These are phyloP conservation scores for Madurella fahalii DNA, from an alignment of 2,329 filamentous ascomycete species.

Conservation along the genomic window DNA sequence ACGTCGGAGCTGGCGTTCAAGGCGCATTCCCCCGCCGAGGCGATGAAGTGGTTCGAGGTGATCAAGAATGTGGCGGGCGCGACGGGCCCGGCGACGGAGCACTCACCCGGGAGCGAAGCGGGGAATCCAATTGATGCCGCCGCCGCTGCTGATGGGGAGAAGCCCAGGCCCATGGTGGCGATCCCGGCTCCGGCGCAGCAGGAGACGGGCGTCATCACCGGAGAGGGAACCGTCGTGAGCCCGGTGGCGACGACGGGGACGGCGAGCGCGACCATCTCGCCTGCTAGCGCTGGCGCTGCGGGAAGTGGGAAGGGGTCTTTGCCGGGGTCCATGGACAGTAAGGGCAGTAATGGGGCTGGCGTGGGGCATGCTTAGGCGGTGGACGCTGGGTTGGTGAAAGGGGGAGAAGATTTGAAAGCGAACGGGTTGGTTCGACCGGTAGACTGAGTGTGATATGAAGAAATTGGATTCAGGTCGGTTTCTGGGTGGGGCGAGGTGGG, in stretches of 20 bases:
- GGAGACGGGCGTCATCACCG: slow-evolving; percentile 31
- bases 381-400: too few species aligned
- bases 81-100: slow-evolving; percentile 36
- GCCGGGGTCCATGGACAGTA: not conserved
- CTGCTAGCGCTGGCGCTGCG: not conserved
- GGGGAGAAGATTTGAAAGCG: not conserved
- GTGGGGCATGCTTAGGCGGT: too few species aligned
- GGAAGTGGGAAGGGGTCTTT: not conserved
- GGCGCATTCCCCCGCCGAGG: slow-evolving; percentile 74
- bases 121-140: slow-evolving; percentile 24
- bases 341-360: not conserved
- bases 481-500: too few species aligned
- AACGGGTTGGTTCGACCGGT: not conserved
- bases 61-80: slow-evolving; percentile 60
- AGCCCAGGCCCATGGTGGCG: slow-evolving; percentile 19
- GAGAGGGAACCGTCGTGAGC: slow-evolving; percentile 15
- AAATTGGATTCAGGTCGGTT: too few species aligned
- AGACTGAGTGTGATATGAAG: too few species aligned
- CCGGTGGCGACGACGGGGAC: slow-evolving; percentile 11
- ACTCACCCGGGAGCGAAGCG: slow-evolving; percentile 31
- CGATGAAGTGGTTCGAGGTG: slow-evolving; percentile 78
- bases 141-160: slow-evolving; percentile 18
- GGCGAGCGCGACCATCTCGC: not conserved
- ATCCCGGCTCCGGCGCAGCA: slow-evolving; percentile 31
- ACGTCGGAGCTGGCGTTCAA: slow-evolving; percentile 81